Evolutionary conservation across 371 early-diverging fungal genomes (phyloP), one percentile per base, ranked within the genome.

Genomic region (Gilbertella persicaria): DNA sequence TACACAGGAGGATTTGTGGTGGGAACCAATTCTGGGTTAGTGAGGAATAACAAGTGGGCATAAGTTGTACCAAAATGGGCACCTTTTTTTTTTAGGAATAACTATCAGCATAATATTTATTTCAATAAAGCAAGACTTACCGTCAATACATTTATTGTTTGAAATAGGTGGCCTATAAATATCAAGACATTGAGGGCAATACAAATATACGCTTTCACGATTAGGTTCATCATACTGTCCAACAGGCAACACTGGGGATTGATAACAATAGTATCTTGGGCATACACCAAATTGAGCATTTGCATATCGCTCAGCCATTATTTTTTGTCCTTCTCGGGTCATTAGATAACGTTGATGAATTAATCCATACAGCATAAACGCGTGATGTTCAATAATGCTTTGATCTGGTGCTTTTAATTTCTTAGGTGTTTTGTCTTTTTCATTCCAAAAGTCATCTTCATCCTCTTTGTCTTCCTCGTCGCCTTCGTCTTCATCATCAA

Each of bases 1-100:
- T 92, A 95, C 24, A 85, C 78, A 37, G 60, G 66, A 17, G 48
- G 50, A 20, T 62, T 66, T 24, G 75, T 54, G 13, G 55, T 60
- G 7, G 93, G 93, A 23, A 82, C 70, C 23, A 91, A 57, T 44
- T 93, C 85, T 26, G 94, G 87, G 66, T 88, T 92, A 12, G 84
- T 83, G 55, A 93, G 79, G 66, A 97, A 88, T 39, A 98, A 76
- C 55, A 98, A 79, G 64, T 95, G 91, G n/a, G 94, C 87, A 71
- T 98, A 96, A 6, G 97, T 91, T 4, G 91, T 89, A 23, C 98
- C 98, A 79, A 98, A 99, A 66, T 90, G 93, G 39, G 97, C 94
- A 52, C 98, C 83, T n/a, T n/a, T n/a, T n/a, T n/a, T n/a, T n/a
- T n/a, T 13, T 23, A 24, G 41, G 14, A n/a, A 50, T 50, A 25